Evolutionary conservation across 768 basidiomycete species (phyloP), one percentile per base, ranked within the genome.

Genomic region (Trametes cingulata): DNA sequence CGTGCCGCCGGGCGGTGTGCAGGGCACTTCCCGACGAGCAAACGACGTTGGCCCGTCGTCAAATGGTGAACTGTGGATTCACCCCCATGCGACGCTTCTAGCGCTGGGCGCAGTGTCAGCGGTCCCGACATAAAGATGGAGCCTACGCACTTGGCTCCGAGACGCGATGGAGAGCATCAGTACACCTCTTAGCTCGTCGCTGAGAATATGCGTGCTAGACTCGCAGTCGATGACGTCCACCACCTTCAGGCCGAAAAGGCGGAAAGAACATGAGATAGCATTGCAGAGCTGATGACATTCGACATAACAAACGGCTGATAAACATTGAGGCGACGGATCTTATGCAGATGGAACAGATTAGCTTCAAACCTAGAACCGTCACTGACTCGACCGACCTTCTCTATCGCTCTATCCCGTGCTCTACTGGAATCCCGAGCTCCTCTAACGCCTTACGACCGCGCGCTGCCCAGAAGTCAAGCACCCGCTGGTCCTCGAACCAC

Each of bases 401-500:
- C 35, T 58, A 72, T 20, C 63, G 57, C 45, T 68, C 69, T 19
- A 74, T 64, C 7, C 85, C 87, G 68, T 78, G 76, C 29, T 69
- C 69, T 3, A 77, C 68, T 20, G 75, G 73, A 40, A 90, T 81
- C 10, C 75, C 78, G 35, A 89, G 68, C 60, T 68, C 76, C 4
- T 69, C 68, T 55, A 88, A 68, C n/a, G 83, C 81, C 47, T 64
- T 67, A 20, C 81, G 75, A 5, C 88, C 88, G 13, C 75, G 71
- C 37, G 63, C 64, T 0, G 78, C 82, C 88, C 88, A 90, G 62
- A 77, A 76, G 15, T 58, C 52, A 57, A 84, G 35, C 9, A 76
- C 72, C 17, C 56, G 67, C 6, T 70, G 56, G 33, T 85, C 72
- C 46, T 83, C 78, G 61, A 84, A 89, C 88, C 88, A 90, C 68